phyloP scores from a whole-genome alignment of 306 rosid genomes.

The Prosopis cineraria region DNA sequence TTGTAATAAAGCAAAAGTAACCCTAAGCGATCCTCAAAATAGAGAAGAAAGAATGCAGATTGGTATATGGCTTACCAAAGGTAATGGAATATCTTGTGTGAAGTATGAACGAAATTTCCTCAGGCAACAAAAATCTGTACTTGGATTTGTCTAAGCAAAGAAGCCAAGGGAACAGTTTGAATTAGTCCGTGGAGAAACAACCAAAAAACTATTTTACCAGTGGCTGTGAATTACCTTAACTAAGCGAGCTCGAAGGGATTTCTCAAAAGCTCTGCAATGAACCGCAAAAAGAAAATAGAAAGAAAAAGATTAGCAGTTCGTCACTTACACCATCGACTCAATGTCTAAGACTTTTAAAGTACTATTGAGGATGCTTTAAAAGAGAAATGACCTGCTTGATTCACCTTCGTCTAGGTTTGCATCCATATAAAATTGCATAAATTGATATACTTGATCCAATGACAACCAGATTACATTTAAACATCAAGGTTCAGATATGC shows the following conservation, averaged over 20 bases:
- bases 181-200: constrained; percentile 18
- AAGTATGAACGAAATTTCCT: constrained; percentile 72
- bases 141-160: constrained; percentile 73
- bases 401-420: constrained; percentile 8
- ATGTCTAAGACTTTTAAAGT: constrained; percentile 13
- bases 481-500: constrained; percentile 25
- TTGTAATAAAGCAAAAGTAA: constrained; percentile 36
- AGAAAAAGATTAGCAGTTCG: constrained; percentile 14
- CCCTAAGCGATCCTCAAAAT: constrained; percentile 6
- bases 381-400: constrained; percentile 14
- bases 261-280: constrained; percentile 87
- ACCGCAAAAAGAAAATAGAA: constrained; percentile 22
- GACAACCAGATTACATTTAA: constrained; percentile 11
- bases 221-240: constrained; percentile 57
- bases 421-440: constrained; percentile 5
- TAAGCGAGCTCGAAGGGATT: constrained; percentile 91
- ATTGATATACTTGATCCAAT: neutral
- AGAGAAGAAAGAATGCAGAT: constrained; percentile 21
- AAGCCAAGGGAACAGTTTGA: constrained; percentile 30
- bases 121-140: constrained; percentile 74
- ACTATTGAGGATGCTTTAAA: constrained; percentile 12
- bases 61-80: constrained; percentile 52
- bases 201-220: constrained; percentile 19
- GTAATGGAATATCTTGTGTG: constrained; percentile 73
- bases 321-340: constrained; percentile 24